A percentile compares a stretch with the other conserved stretches of the same genome.
phyloP scores from a whole-genome alignment of 2,329 filamentous ascomycete genomes.

The Fusarium verrucosum region DNA sequence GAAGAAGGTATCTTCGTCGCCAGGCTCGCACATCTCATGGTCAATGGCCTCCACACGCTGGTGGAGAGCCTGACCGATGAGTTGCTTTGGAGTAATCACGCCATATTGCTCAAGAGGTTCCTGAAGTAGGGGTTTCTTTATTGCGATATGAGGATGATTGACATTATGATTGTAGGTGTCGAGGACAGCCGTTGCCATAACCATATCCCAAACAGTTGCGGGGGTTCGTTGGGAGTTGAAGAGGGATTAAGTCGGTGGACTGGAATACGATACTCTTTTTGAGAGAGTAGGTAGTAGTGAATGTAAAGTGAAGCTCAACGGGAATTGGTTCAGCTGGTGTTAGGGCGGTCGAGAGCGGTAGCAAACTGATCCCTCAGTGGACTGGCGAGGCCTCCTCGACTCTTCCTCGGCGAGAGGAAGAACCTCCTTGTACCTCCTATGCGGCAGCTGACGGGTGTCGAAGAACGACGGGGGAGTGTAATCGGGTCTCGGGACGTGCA shows the following conservation, averaged over 20 bases:
- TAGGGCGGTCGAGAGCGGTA: slow-evolving; percentile 98
- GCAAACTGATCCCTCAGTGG: slow-evolving; percentile 87
- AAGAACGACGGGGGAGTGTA: slow-evolving; percentile 63
- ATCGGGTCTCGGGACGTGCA: slow-evolving; percentile 60
- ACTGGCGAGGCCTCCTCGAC: slow-evolving; percentile 98
- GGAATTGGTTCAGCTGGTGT: slow-evolving; percentile 58
- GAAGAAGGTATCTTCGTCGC: slow-evolving; percentile 98
- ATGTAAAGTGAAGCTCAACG: slow-evolving; percentile 27
- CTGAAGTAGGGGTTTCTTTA: slow-evolving; percentile 56
- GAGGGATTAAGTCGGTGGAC: slow-evolving; percentile 17
- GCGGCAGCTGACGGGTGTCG: slow-evolving; percentile 90
- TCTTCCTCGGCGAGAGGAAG: slow-evolving; percentile 99
- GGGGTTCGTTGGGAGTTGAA: slow-evolving; percentile 29
- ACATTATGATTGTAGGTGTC: slow-evolving; percentile 62
- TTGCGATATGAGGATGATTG: slow-evolving; percentile 59
- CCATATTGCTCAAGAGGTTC: slow-evolving; percentile 54
- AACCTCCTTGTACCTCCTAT: slow-evolving; percentile 98
- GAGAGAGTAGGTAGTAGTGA: slow-evolving; percentile 12
- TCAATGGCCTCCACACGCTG: slow-evolving; percentile 85
- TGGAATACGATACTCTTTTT: background rate
- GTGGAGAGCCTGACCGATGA: slow-evolving; percentile 89
- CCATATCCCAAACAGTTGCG: slow-evolving; percentile 63
- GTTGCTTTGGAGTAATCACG: slow-evolving; percentile 69
- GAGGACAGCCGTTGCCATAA: slow-evolving; percentile 70
- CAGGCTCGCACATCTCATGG: slow-evolving; percentile 85